These are phyloP conservation scores for Warburgia ugandensis DNA, from an alignment of 164 flowering plant species.

Conservation along the genomic window DNA sequence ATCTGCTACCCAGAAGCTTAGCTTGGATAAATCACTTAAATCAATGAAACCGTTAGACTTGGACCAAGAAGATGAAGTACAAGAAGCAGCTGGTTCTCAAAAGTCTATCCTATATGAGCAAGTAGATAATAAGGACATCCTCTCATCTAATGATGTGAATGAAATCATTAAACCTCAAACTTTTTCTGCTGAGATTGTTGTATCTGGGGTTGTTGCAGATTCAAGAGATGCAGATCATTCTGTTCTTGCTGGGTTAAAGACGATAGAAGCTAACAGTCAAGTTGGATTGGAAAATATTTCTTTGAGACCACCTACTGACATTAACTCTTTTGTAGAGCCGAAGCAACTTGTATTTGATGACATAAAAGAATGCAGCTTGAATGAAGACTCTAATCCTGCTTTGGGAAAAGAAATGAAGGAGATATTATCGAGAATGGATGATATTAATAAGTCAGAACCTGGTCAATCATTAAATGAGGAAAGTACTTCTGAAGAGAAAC, in stretches of 20 bases:
- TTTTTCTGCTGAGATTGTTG: slow-evolving; percentile 12
- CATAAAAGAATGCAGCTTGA: slow-evolving; percentile 23
- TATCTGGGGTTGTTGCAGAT: slow-evolving; percentile 17
- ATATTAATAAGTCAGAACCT: slow-evolving; percentile 5
- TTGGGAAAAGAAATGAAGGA: slow-evolving; percentile 8
- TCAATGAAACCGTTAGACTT: background rate
- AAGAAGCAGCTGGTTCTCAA: slow-evolving; percentile 10
- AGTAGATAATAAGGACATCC: background rate
- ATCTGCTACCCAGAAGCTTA: background rate
- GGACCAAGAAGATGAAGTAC: slow-evolving; percentile 10
- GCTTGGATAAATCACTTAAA: background rate
- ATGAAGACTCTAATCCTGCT: slow-evolving; percentile 5
- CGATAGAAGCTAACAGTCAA: slow-evolving; percentile 8
- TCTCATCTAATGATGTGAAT: slow-evolving; percentile 5
- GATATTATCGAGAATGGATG: slow-evolving; percentile 10
- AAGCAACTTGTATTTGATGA: slow-evolving; percentile 47
- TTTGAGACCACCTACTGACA: slow-evolving; percentile 16
- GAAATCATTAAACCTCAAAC: slow-evolving; percentile 11
- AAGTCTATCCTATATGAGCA: background rate
- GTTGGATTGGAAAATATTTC: slow-evolving; percentile 14
- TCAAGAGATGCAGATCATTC: slow-evolving; percentile 11
- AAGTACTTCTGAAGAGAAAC: background rate
- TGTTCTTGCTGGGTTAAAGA: slow-evolving; percentile 14
- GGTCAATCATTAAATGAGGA: slow-evolving; percentile 5
- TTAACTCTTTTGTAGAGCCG: slow-evolving; percentile 27